These are phyloP conservation scores for Paramyrothecium roridum DNA, from an alignment of 2,329 filamentous ascomycete species.

Conservation along the genomic window DNA sequence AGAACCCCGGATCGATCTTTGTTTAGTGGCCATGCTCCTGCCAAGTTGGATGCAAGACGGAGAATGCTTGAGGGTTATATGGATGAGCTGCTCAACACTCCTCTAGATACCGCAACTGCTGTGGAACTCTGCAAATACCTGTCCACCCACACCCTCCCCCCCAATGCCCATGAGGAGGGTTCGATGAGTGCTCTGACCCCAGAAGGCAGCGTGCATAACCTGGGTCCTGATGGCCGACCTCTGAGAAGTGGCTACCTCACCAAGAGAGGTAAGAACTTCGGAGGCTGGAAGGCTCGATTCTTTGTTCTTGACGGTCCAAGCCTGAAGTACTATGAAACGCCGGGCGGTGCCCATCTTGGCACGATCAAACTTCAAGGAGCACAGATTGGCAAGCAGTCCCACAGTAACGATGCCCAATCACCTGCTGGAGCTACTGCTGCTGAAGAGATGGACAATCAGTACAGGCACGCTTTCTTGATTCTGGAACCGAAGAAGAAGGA, in stretches of 20 bases:
- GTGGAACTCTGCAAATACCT: constrained; percentile 84
- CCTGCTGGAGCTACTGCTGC: constrained; percentile 51
- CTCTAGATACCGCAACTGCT: constrained; percentile 73
- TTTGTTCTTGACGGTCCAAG: constrained; percentile 59
- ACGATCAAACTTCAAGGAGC: constrained; percentile 89
- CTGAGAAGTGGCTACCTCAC: constrained; percentile 88
- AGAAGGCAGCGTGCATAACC: constrained; percentile 28
- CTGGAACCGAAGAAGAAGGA: constrained; percentile 97
- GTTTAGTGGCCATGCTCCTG: constrained; percentile 90
- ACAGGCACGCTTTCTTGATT: constrained; percentile 92
- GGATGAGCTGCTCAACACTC: constrained; percentile 78
- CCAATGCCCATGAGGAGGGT: constrained; percentile 55
- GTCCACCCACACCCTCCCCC: constrained; percentile 62
- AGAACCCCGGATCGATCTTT: constrained; percentile 80
- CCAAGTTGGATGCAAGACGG: constrained; percentile 85
- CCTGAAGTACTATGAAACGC: constrained; percentile 87
- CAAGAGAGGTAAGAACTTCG: constrained; percentile 97
- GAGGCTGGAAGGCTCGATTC: constrained; percentile 88
- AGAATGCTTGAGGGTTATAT: constrained; percentile 80
- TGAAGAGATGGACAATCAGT: constrained; percentile 88
- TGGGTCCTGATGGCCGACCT: constrained; percentile 62
- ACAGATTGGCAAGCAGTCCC: constrained; percentile 89
- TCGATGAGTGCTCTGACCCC: constrained; percentile 16
- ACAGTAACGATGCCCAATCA: constrained; percentile 47
- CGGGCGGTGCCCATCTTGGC: constrained; percentile 84